These are phyloP conservation scores for Chlamydomonas applanata DNA, from an alignment of 139 green algal species.

Conservation along the genomic window DNA sequence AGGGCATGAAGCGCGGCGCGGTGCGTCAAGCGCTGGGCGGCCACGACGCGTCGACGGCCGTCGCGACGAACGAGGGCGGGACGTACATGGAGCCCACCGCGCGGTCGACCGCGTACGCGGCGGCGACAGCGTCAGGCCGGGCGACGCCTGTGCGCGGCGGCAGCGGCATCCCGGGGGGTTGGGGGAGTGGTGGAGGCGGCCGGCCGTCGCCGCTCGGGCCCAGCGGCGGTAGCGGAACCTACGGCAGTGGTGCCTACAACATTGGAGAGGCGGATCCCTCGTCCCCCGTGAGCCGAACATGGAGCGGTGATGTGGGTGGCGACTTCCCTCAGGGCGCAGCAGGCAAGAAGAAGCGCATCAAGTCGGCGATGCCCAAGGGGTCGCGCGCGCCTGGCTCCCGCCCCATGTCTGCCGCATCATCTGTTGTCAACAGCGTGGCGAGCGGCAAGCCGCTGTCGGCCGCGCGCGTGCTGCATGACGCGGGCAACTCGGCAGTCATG, in stretches of 20 bases:
- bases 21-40: conserved; percentile 29
- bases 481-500: conserved; percentile 1
- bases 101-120: neutral
- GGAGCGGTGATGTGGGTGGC: neutral
- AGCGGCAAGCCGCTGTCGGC: neutral
- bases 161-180: neutral
- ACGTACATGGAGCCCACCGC: neutral
- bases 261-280: neutral
- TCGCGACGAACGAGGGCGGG: neutral
- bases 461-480: neutral
- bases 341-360: neutral
- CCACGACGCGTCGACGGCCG: neutral
- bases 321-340: neutral
- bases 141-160: neutral
- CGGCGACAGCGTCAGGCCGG: neutral
- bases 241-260: neutral
- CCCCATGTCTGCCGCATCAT: neutral
- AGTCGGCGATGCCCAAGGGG: neutral
- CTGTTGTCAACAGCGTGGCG: too few relatives aligned
- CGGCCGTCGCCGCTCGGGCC: too few relatives aligned
- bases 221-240: neutral
- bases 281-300: neutral
- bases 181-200: neutral
- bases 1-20: conserved; percentile 13
- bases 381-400: neutral